Evolutionary conservation across 1,284 basidiomycete genomes (phyloP), one percentile per base, ranked within the genome.

Genomic region (Blastosporella zonata): DNA sequence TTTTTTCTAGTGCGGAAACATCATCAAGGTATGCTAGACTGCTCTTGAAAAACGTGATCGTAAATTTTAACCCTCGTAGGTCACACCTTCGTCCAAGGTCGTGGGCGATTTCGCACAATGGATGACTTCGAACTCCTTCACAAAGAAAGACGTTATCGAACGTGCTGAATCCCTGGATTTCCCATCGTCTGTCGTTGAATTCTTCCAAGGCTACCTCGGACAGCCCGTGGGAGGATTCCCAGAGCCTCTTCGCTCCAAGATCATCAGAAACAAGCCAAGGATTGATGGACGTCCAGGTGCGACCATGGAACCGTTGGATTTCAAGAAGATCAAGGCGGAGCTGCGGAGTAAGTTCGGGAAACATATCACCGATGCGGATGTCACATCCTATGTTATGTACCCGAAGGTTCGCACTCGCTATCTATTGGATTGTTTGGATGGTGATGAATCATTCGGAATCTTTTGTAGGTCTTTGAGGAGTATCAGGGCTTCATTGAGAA

Each of bases 31-130:
- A 47, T 31, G 7, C 50, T 23, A 15, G n/a, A 34, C 22, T 38
- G 9, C 33, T 41, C 31, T 29, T 8, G 29, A 25, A 8, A 29
- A 42, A 28, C 9, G 23, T 13, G 22, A 20, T 45, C 38, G 28
- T 33, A 43, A 25, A 50, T 18, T 15, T 44, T 29, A 36, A 20
- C 39, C 39, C 36, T 51, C 36, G 25, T 57, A 81, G 80, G 96
- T 99, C 60, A 99, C 97, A 20, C 97, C 97, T 31, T 97, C 97
- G 17, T 99, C 97, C 52, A 98, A 99, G 77, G 93, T 97, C 44
- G 96, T 99, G 47, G 97, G 97, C 40, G 97, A 99, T 76, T 96
- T 99, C 70, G 97, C 97, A 22, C 93, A 96, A 69, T 97, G 93
- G 87, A 95, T 99, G 93, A 95, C 94, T 31, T 92, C 93, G 57